These are phyloP conservation scores for Exophiala viscosa DNA, from an alignment of 2,329 filamentous ascomycete genomes.

Conservation along the genomic window DNA sequence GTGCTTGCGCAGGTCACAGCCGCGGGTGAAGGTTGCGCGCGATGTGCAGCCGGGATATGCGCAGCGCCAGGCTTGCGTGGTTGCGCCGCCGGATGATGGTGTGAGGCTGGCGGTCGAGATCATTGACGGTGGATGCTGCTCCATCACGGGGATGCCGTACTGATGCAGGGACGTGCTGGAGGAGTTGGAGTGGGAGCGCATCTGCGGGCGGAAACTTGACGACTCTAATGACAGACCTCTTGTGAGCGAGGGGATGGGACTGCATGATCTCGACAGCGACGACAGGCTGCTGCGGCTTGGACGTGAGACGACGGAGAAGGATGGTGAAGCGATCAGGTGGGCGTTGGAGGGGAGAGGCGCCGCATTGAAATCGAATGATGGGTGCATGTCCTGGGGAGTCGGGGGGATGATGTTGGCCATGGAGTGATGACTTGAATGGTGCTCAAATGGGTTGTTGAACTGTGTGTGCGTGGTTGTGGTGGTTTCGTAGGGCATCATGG, in stretches of 20 bases:
- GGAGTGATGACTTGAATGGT: slow-evolving; percentile 10
- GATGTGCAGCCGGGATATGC: slow-evolving; percentile 59
- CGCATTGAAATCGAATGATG: slow-evolving; percentile 25
- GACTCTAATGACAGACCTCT: slow-evolving; percentile 7
- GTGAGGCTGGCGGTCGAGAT: neutral
- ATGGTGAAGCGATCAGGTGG: slow-evolving; percentile 19
- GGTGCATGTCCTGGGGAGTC: slow-evolving; percentile 24
- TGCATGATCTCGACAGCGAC: slow-evolving; percentile 27
- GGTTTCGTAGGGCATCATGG: slow-evolving; percentile 22
- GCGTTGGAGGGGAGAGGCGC: slow-evolving; percentile 16
- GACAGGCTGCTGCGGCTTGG: slow-evolving; percentile 21
- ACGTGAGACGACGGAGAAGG: slow-evolving; percentile 23
- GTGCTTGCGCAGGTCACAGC: slow-evolving; percentile 61
- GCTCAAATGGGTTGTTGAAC: slow-evolving; percentile 7
- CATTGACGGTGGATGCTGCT: slow-evolving; percentile 8
- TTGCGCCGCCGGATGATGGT: slow-evolving; percentile 3
- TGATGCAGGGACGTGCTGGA: slow-evolving; percentile 27
- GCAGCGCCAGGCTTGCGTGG: slow-evolving; percentile 51
- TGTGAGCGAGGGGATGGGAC: slow-evolving; percentile 12
- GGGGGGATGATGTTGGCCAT: slow-evolving; percentile 26
- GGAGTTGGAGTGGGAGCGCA: slow-evolving; percentile 23
- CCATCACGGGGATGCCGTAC: slow-evolving; percentile 27
- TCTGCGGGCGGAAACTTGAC: slow-evolving; percentile 9
- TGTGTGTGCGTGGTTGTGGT: slow-evolving; percentile 13
- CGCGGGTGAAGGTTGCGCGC: slow-evolving; percentile 54